Base-by-base conservation (phyloP, 176 grass and related monocot genomes). In the Eremochloa ophiuroides region DNA sequence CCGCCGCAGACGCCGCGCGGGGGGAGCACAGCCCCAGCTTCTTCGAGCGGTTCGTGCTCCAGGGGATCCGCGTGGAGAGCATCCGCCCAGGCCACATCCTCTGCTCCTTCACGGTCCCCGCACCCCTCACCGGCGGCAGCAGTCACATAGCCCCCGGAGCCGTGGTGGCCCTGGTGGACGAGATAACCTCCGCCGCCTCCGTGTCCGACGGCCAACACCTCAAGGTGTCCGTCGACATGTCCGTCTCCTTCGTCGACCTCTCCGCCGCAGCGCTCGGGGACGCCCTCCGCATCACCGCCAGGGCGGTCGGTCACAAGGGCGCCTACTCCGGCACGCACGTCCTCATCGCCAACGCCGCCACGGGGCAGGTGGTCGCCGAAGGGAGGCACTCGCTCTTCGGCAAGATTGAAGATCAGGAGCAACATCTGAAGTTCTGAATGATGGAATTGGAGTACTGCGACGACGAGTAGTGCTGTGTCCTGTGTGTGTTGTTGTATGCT, bases 301-400 rank as follows among this genome's bases (percentile, higher is more conserved):
- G 87, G 85, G 82, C 82, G 69, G 62, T 94, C 30, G 91, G 89
- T 0, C 77, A 97, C 82, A 89, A 83, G 76, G 88, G 91, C 10
- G 79, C 75, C 16, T 97, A 91, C 73, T 89, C 82, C 2, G 89
- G 87, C 84, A 94, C 94, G 0, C 71, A 88, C 58, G 81, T 97
- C 25, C 72, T 94, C 62, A 38, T 97, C 73, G 81, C 66, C 73
- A 97, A 97, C 74, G 92, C 84, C 51, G 29, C 23, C 50, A 93
- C 89, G 2, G 94, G 91, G 26, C 29, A 85, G 33, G 75, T 91
- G 13, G 62, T 97, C 43, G 94, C 91, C 23, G 94, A 97, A 82
- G 94, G 88, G 15, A 88, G 94, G 64, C 91, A 97, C 84, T 93
- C 94, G 9, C 83, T 97, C 86, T 93, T 97, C 75, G 94, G 94